Percentiles rank a stretch among this genome's conserved stretches.
These are phyloP conservation scores for Sporobolomyces phaffii DNA, from an alignment of 768 basidiomycete genomes.

Conservation along the genomic window DNA sequence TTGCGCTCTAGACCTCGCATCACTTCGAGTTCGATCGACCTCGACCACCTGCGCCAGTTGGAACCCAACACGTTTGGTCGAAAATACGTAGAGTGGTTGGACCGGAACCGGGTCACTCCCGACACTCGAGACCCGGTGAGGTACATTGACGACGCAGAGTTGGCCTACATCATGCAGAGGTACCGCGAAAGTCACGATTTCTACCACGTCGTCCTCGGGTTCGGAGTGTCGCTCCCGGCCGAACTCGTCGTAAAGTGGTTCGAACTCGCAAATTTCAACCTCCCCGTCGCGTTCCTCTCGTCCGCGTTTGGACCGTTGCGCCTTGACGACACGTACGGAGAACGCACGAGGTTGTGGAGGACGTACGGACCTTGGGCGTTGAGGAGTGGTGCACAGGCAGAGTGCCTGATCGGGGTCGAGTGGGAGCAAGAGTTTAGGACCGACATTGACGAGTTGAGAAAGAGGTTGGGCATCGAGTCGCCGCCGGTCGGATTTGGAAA, in stretches of 20 bases:
- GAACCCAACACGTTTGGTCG: constrained; percentile 77
- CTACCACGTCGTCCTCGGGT: constrained; percentile 81
- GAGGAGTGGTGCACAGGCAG: constrained; percentile 67
- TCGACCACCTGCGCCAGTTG: constrained; percentile 60
- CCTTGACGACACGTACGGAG: constrained; percentile 52
- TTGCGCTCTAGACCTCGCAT: constrained; percentile 77
- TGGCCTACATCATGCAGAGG: constrained; percentile 95
- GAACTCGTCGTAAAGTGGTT: constrained; percentile 93
- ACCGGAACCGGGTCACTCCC: constrained; percentile 78
- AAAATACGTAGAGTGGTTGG: constrained; percentile 83
- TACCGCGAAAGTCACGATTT: constrained; percentile 98
- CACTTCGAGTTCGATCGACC: constrained; percentile 67
- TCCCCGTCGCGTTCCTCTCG: constrained; percentile 79
- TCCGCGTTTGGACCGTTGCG: constrained; percentile 72
- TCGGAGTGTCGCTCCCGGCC: constrained; percentile 82
- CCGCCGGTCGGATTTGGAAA: constrained; percentile 53
- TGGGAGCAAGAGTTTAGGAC: constrained; percentile 95
- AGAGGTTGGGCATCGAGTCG: constrained; percentile 76
- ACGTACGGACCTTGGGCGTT: constrained; percentile 93
- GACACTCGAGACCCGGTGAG: constrained; percentile 85
- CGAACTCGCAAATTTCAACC: constrained; percentile 82
- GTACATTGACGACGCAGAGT: constrained; percentile 88
- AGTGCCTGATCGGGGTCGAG: constrained; percentile 78
- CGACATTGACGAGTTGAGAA: constrained; percentile 71
- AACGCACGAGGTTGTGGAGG: constrained; percentile 58